Conservation (phyloP, 2,329 filamentous ascomycete genomes). For the Ophidiomyces ophidiicola region DNA sequence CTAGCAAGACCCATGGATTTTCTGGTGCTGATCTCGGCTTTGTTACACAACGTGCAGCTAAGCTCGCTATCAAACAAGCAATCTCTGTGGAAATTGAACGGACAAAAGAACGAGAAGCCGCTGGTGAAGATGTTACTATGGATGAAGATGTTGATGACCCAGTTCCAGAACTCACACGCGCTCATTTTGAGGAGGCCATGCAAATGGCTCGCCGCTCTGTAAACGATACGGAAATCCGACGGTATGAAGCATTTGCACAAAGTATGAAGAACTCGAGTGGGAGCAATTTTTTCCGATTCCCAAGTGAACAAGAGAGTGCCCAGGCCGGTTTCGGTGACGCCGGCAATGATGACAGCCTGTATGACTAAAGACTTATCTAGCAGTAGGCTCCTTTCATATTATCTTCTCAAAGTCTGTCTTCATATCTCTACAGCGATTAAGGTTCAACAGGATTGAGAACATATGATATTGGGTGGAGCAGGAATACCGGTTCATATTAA, state of each 20-base stretch:
- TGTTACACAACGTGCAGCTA: constrained; percentile 96
- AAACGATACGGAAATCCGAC: constrained; percentile 89
- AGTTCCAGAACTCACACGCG: constrained; percentile 88
- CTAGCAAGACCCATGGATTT: constrained; percentile 95
- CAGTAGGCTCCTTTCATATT: neutral
- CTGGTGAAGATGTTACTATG: constrained; percentile 63
- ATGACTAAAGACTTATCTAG: constrained; percentile 44
- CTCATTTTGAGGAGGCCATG: constrained; percentile 99
- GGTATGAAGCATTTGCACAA: constrained; percentile 96
- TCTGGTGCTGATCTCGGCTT: constrained; percentile 99
- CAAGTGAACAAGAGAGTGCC: constrained; percentile 42
- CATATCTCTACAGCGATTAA: constrained; percentile 6
- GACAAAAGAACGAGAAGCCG: constrained; percentile 74
- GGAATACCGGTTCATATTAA: constrained; percentile 1
- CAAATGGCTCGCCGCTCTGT: constrained; percentile 85
- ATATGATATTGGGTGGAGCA: constrained; percentile 2
- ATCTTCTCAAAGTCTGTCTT: constrained; percentile 5
- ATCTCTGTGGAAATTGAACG: constrained; percentile 83
- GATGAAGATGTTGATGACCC: constrained; percentile 78
- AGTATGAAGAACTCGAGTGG: constrained; percentile 98
- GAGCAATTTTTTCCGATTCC: constrained; percentile 98
- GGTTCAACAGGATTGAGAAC: constrained; percentile 3
- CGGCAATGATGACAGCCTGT: constrained; percentile 92
- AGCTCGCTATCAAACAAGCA: constrained; percentile 97
- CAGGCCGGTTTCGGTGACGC: constrained; percentile 60